Evolutionary conservation across 2,329 filamentous ascomycete species (phyloP), one percentile per base, ranked within the genome.

Genomic region (Fusarium buharicum): DNA sequence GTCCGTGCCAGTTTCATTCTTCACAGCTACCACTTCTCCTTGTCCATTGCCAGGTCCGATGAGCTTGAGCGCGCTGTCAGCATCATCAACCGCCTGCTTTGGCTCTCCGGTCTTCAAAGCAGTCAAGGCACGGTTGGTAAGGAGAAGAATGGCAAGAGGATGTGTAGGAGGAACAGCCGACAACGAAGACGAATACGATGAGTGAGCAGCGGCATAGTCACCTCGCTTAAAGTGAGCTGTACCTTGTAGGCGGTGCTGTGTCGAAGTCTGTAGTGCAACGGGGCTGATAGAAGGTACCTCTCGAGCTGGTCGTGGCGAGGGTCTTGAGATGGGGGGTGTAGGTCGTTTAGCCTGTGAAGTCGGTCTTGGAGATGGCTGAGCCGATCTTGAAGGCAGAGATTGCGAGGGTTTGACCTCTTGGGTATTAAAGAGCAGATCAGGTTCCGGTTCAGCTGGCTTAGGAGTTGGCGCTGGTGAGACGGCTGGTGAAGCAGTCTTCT

Each of bases 211-310:
- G 16, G 91, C 90, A 75, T 92, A 99, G 75, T 99, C 95, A 30
- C 95, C 95, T 31, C 92, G 87, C 77, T 97, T 98, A 79, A 97
- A 98, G 64, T 96, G 91, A 49, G 90, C 89, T 10, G 93, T 92
- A 16, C 94, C 95, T 62, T 89, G 88, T 43, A 89, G 83, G 13
- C 95, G 90, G 69, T 95, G 86, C 41, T 86, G 84, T n/a, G 90
- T 89, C 10, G 92, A 97, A 4, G 86, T 86, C 62, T 89, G 85
- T 16, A 97, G 81, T 1, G 89, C 88, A 7, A 87, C 83, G 2
- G 88, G 78, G 4, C 91, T 88, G 12, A 96, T 80, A 1, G 83
- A 73, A 2, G 94, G 93, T 30, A 91, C 81, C 31, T 82, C 81
- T 13, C 89, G 83, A 34, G 81, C 75, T 28, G 84, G 81, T 10